These are phyloP conservation scores for Fusarium solani-melongenae DNA, from an alignment of 2,329 filamentous ascomycete species.

Conservation along the genomic window DNA sequence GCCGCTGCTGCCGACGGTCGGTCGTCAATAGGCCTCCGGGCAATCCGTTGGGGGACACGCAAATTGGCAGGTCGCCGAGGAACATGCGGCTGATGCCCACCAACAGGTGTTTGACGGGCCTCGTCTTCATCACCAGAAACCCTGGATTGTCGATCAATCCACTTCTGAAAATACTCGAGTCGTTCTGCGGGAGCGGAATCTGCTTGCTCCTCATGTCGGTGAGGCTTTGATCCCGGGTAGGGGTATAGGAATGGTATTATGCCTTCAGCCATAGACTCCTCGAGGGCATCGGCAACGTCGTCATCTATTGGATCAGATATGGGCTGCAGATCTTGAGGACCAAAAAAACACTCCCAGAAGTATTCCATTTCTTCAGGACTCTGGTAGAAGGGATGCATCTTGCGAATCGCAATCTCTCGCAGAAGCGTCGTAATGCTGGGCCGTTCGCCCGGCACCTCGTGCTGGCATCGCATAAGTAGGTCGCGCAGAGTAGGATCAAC, in stretches of 20 bases:
- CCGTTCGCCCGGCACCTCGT: constrained; percentile 40
- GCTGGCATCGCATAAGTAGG: constrained; percentile 40
- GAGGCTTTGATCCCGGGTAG: not conserved
- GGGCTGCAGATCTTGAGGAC: not conserved
- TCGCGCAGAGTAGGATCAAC: constrained; percentile 40
- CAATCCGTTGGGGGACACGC: not conserved
- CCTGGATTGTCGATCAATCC: not conserved
- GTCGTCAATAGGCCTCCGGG: not conserved
- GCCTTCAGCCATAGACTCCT: not conserved
- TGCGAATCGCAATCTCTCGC: constrained; percentile 30
- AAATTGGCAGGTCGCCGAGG: not conserved
- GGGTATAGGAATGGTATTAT: not conserved
- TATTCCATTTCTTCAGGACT: constrained; percentile 10
- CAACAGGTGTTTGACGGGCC: not conserved
- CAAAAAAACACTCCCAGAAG: constrained; percentile 35
- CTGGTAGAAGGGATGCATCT: constrained; percentile 29
- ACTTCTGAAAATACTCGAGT: not conserved
- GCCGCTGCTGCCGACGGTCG: not conserved
- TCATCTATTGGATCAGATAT: not conserved
- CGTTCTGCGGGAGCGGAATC: not conserved
- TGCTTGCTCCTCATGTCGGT: not conserved
- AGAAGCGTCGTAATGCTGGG: constrained; percentile 40
- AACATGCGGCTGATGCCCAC: not conserved
- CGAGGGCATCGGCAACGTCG: not conserved
- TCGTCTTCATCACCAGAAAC: not conserved